Percentiles rank a stretch among this genome's conserved stretches.
Evolutionary conservation across 176 grass and related monocot species (phyloP).

Genomic region (Thalia dealbata): DNA sequence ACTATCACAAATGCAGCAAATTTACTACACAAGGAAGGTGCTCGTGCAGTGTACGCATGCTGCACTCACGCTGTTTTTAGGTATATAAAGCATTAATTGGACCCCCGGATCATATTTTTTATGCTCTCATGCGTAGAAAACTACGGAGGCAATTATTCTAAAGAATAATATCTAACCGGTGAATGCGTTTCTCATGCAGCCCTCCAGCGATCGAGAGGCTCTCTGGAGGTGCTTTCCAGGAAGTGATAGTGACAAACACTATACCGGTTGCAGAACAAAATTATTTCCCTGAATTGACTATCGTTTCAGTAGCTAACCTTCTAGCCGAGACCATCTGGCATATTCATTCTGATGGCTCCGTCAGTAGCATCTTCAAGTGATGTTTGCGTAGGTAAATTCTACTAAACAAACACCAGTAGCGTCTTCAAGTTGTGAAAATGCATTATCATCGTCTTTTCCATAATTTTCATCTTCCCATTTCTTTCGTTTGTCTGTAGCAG

Average conservation of each 20-base stretch:
- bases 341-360: slow-evolving; percentile 11
- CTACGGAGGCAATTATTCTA: too few relatives aligned
- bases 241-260: slow-evolving; percentile 17
- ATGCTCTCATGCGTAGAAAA: background rate
- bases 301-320: slow-evolving; percentile 9
- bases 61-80: slow-evolving; percentile 19
- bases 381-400: background rate
- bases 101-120: background rate
- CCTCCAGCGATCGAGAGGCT: slow-evolving; percentile 14
- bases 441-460: too few relatives aligned
- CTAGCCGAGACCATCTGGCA: background rate
- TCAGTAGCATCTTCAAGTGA: slow-evolving; percentile 9
- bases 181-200: background rate
- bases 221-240: slow-evolving; percentile 7
- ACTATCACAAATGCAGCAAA: slow-evolving; percentile 12
- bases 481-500: background rate
- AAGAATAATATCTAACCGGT: too few relatives aligned
- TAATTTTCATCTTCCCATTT: too few relatives aligned
- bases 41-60: slow-evolving; percentile 8
- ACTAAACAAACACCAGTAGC: too few relatives aligned
- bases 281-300: slow-evolving; percentile 9
- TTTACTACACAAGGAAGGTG: slow-evolving; percentile 5
- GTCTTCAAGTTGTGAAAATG: too few relatives aligned
- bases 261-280: slow-evolving; percentile 7
- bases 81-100: background rate